phyloP scores from a whole-genome alignment of 768 basidiomycete species.

The Dictyophora rubrovolvata region DNA sequence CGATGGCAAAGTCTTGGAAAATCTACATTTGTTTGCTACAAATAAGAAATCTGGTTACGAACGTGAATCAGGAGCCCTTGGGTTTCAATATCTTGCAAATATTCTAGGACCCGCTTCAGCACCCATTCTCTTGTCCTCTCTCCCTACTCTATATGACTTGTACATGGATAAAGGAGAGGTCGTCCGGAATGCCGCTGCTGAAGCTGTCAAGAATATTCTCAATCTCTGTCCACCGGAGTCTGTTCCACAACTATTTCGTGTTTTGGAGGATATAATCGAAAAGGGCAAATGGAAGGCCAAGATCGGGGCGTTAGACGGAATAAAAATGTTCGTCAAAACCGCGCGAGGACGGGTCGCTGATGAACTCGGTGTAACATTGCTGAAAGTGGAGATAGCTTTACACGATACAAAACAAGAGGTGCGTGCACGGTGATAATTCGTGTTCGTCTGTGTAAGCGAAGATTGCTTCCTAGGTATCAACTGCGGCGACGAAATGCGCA shows the following conservation, averaged over 20 bases:
- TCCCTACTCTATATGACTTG: conserved; percentile 70
- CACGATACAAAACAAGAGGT: conserved; percentile 96
- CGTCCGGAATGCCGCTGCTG: conserved; percentile 69
- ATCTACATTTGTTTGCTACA: conserved; percentile 57
- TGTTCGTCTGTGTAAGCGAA: neutral
- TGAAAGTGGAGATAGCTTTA: conserved; percentile 83
- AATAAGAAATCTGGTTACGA: conserved; percentile 86
- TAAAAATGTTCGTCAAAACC: conserved; percentile 60
- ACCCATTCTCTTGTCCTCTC: conserved; percentile 66
- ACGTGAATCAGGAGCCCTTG: conserved; percentile 79
- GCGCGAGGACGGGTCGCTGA: conserved; percentile 72
- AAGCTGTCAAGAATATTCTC: conserved; percentile 75
- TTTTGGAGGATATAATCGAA: conserved; percentile 65
- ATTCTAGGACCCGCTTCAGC: conserved; percentile 61
- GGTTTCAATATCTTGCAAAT: conserved; percentile 61
- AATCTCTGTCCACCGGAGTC: conserved; percentile 80
- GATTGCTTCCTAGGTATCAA: conserved; percentile 51
- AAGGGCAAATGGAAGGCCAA: conserved; percentile 91
- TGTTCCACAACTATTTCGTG: conserved; percentile 54
- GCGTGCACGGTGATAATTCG: conserved; percentile 14
- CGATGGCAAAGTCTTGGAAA: conserved; percentile 49
- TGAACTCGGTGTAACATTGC: conserved; percentile 71
- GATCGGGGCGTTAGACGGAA: conserved; percentile 83
- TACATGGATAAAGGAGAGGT: conserved; percentile 93
- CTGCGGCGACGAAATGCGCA: conserved; percentile 81